A percentile compares a stretch with the other conserved stretches of the same genome.
Conservation (phyloP, 2,329 filamentous ascomycete species). For the Rhynchosporium graminicola region DNA sequence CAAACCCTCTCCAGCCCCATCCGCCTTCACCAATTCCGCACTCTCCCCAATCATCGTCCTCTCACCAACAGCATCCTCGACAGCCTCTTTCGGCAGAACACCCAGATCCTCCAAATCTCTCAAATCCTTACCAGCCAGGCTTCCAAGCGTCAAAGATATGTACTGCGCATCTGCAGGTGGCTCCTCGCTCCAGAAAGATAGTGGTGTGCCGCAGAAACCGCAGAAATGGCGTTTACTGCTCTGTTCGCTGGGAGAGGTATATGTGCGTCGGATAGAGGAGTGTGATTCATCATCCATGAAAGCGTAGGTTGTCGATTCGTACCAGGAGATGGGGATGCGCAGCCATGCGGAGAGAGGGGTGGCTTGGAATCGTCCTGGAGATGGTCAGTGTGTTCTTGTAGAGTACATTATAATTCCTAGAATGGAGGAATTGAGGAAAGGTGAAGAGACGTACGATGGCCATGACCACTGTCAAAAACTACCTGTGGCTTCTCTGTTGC, state of each 20-base stretch:
- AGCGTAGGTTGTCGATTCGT: conserved; percentile 72
- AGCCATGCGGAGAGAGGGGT: conserved; percentile 79
- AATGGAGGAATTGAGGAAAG: not conserved
- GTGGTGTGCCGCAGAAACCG: conserved; percentile 84
- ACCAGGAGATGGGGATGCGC: conserved; percentile 79
- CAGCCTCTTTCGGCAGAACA: conserved; percentile 58
- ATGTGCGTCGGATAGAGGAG: conserved; percentile 64
- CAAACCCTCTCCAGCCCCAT: conserved; percentile 53
- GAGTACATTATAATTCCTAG: not conserved
- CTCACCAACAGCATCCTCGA: conserved; percentile 41
- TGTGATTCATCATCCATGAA: conserved; percentile 78
- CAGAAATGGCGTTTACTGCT: conserved; percentile 75
- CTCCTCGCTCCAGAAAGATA: conserved; percentile 81
- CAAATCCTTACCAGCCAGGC: conserved; percentile 70
- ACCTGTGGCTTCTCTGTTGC: conserved; percentile 62
- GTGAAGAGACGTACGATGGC: conserved; percentile 62
- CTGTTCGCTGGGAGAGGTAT: conserved; percentile 59
- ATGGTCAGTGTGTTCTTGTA: conserved; percentile 5
- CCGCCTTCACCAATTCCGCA: not conserved
- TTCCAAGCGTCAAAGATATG: conserved; percentile 81
- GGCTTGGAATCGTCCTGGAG: conserved; percentile 64
- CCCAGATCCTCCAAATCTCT: conserved; percentile 72
- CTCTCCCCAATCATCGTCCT: conserved; percentile 29
- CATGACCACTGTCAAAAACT: conserved; percentile 54
- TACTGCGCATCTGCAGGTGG: conserved; percentile 71